A percentile compares a stretch with the other conserved stretches of the same genome.
phyloP scores from a whole-genome alignment of 768 basidiomycete species.

The Pleurotus salmoneostramineus region DNA sequence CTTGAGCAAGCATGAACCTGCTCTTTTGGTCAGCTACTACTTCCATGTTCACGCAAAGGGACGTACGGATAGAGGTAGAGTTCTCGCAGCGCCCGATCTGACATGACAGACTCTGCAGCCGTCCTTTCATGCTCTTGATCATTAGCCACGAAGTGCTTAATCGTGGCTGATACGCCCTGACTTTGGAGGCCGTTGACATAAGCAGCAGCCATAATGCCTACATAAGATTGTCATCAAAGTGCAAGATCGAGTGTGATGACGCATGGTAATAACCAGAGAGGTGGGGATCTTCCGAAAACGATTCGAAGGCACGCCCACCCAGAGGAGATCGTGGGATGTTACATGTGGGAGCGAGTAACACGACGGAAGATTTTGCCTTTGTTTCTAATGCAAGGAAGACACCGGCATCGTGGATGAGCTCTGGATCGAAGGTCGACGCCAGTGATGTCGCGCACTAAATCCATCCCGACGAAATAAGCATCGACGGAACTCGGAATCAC shows the following conservation, averaged over 20 bases:
- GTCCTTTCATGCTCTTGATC: constrained; percentile 74
- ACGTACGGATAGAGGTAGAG: constrained; percentile 68
- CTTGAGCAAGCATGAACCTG: constrained; percentile 69
- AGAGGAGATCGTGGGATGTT: constrained; percentile 68
- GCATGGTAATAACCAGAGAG: constrained; percentile 43
- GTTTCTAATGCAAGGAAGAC: constrained; percentile 60
- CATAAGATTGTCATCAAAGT: constrained; percentile 10
- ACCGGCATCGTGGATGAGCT: constrained; percentile 52
- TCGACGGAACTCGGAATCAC: not conserved
- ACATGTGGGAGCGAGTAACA: constrained; percentile 70
- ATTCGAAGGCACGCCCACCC: constrained; percentile 64
- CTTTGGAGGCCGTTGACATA: constrained; percentile 69
- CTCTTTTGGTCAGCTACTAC: too few species aligned
- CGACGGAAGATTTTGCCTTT: constrained; percentile 58
- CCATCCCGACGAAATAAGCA: not conserved
- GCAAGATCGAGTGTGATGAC: not conserved
- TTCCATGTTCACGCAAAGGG: too few species aligned
- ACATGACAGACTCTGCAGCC: constrained; percentile 59
- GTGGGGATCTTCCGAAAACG: constrained; percentile 69
- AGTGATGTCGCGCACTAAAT: constrained; percentile 63
- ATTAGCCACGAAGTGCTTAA: constrained; percentile 74
- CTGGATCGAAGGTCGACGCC: constrained; percentile 65
- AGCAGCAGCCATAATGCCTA: constrained; percentile 57
- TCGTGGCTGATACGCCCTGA: constrained; percentile 62
- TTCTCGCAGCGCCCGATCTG: constrained; percentile 64